Base-by-base conservation (phyloP, 75 land plant genomes). In the Chamaecyparis obtusa region DNA sequence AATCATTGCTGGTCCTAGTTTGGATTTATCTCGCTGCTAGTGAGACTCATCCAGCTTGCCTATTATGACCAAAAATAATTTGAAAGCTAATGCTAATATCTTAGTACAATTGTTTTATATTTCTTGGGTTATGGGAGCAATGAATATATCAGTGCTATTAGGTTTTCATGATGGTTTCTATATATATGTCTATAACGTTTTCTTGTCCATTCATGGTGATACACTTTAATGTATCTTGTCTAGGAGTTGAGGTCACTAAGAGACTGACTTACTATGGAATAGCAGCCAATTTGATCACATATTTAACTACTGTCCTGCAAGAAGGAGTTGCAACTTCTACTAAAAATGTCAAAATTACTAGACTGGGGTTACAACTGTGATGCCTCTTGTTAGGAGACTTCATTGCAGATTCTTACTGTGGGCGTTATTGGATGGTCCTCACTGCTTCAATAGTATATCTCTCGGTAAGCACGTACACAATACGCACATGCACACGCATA, bases 311-410 rank as follows among this genome's bases (percentile, higher is more conserved):
- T 46, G 92, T 92, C 36, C 27, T 98, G 71, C 94, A 95, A 86
- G 87, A 94, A 87, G 93, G 91, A 83, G 89, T 94, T 3, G 88
- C 94, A 84, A 90, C 94, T 24, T 94, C 98, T 15, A 96, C 94
- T 0, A 94, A 90, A 69, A 93, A 91, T 54, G 99, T 97, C 41
- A 95, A n/a, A n/a, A 95, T 67, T 90, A 94, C 82, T 95, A 96
- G 94, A 27, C 89, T 3, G 99, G 99, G 1, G 93, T 96, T 16
- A 87, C 94, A 13, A 89, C 90, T 6, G 84, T 95, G 82, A 91
- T 92, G 88, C 94, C 99, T 14, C 89, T 98, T 33, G 27, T 97
- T n/a, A 56, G 99, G 99, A 27, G 99, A 95, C 4, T 97, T 95
- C 87, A 1, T 98, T 3, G 97, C 99, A 11, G 99, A 98, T 89